A percentile compares a stretch with the other conserved stretches of the same genome.
Evolutionary conservation across 768 basidiomycete species (phyloP).

Genomic region (Calocybe gangraenosa): DNA sequence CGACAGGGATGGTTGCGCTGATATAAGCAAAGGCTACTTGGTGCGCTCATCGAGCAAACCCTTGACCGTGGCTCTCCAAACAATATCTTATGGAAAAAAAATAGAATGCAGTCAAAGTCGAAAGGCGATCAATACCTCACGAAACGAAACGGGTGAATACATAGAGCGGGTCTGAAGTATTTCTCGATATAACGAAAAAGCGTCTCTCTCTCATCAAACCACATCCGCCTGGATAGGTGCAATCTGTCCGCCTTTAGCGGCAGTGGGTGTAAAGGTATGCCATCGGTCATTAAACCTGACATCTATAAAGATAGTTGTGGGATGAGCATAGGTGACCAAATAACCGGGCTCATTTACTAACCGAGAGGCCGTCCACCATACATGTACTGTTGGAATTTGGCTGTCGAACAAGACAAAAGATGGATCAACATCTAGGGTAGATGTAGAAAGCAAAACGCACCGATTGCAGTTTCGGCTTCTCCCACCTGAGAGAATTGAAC

Average conservation of each 20-base stretch:
- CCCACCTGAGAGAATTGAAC: conserved; percentile 86
- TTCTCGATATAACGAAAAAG: background rate
- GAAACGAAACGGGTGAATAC: background rate
- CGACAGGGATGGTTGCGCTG: no score
- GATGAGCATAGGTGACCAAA: background rate
- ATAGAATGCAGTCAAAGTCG: no score
- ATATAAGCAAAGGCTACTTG: no score
- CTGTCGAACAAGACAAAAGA: conserved; percentile 27
- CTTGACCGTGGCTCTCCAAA: no score
- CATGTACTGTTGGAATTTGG: conserved; percentile 95
- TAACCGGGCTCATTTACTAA: conserved; percentile 28
- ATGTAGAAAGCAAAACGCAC: conserved; percentile 32
- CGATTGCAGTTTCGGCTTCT: conserved; percentile 94
- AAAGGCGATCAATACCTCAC: background rate
- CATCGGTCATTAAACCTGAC: conserved; percentile 95
- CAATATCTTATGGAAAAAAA: no score
- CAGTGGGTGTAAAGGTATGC: conserved; percentile 88
- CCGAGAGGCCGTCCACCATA: conserved; percentile 89
- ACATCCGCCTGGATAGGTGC: conserved; percentile 61
- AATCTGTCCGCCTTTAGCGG: conserved; percentile 83
- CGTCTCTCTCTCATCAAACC: conserved; percentile 2
- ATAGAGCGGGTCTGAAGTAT: background rate
- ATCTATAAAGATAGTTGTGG: conserved; percentile 39
- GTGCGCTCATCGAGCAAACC: no score
- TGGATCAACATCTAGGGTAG: background rate